Percentiles rank a stretch among this genome's conserved stretches.
Evolutionary conservation across 805 yeast genomes (phyloP).

Genomic region (Myxozyma monticola): DNA sequence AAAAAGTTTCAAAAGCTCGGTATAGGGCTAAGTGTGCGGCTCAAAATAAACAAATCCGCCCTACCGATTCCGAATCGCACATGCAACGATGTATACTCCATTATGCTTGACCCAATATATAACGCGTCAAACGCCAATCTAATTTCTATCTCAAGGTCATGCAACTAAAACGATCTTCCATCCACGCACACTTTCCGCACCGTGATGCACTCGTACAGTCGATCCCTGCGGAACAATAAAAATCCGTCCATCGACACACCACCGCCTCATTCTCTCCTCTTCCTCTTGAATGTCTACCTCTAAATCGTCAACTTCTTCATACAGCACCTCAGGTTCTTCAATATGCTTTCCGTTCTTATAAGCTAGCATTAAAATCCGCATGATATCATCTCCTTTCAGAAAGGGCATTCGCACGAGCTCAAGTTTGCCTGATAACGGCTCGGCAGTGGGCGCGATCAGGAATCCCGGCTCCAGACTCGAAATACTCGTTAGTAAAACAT

Average conservation of each 20-base stretch:
- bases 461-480: conserved; percentile 60
- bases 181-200: conserved; percentile 25
- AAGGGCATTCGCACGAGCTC: conserved; percentile 50
- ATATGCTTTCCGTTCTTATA: conserved; percentile 60
- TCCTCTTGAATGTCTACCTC: conserved; percentile 38
- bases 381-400: conserved; percentile 41
- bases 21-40: too few species aligned
- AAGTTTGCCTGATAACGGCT: conserved; percentile 45
- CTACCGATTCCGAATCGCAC: too few species aligned
- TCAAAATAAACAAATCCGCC: too few species aligned
- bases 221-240: conserved; percentile 35
- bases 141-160: too few species aligned
- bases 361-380: conserved; percentile 58
- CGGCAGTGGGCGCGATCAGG: conserved; percentile 61
- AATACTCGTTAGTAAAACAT: conserved; percentile 59
- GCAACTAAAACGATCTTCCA: conserved; percentile 32
- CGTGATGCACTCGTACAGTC: conserved; percentile 24
- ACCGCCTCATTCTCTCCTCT: conserved; percentile 44
- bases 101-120: too few species aligned
- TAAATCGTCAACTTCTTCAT: conserved; percentile 40
- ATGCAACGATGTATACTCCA: too few species aligned
- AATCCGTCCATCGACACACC: conserved; percentile 70
- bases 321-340: conserved; percentile 49
- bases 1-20: too few species aligned
- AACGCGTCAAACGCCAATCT: too few species aligned